phyloP scores from a whole-genome alignment of 2,329 filamentous ascomycete species.

The Neonectria hederae region DNA sequence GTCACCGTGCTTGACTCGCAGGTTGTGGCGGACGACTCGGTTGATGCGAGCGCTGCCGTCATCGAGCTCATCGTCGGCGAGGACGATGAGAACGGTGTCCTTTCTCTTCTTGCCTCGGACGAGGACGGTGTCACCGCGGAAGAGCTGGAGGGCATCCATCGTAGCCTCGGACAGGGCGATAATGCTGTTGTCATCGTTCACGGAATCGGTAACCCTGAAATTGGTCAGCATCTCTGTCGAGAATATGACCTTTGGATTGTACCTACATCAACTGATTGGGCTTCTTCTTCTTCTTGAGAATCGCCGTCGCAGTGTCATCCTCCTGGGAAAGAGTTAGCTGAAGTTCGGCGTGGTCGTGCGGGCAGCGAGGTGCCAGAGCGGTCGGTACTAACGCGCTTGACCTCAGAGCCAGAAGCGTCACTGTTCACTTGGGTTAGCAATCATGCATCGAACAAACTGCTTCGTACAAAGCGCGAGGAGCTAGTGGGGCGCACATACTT shows the following conservation, averaged over 20 bases:
- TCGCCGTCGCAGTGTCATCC: constrained; percentile 93
- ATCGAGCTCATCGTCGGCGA: constrained; percentile 97
- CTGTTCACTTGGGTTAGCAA: constrained; percentile 61
- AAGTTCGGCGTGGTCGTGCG: constrained; percentile 30
- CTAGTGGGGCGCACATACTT: constrained; percentile 64
- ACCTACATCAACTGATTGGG: constrained; percentile 96
- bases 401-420: constrained; percentile 88
- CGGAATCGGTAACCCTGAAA: constrained; percentile 93
- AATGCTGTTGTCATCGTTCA: constrained; percentile 99
- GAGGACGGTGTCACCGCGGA: constrained; percentile 97
- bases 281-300: constrained; percentile 99
- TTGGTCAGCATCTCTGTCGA: constrained; percentile 23
- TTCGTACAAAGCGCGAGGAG: background rate
- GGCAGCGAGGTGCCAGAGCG: constrained; percentile 27
- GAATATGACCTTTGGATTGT: constrained; percentile 13
- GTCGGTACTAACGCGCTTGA: constrained; percentile 74
- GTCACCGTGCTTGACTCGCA: constrained; percentile 98
- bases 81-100: constrained; percentile 96
- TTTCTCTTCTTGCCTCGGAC: constrained; percentile 99
- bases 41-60: constrained; percentile 98
- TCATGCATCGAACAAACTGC: constrained; percentile 7
- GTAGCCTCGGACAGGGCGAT: constrained; percentile 98
- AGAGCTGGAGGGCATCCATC: constrained; percentile 97
- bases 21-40: constrained; percentile 97
- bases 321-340: constrained; percentile 64